Percentiles rank a stretch among this genome's conserved stretches.
phyloP scores from a whole-genome alignment of 306 rosid genomes.

The Sechiopsis laciniata region DNA sequence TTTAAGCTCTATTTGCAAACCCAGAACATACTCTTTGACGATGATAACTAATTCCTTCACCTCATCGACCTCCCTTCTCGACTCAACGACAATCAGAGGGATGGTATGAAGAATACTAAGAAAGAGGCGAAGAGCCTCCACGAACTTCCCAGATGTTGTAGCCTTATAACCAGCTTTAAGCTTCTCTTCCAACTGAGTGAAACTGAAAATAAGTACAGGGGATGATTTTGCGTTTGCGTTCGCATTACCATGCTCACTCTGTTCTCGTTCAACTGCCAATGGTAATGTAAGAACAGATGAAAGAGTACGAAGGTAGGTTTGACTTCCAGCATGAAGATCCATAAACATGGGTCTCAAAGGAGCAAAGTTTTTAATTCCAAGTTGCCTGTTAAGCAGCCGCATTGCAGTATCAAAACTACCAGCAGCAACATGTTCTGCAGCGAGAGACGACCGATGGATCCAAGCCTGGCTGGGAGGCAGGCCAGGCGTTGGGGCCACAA shows the following conservation, averaged over 20 bases:
- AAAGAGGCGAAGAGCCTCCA: slow-evolving; percentile 63
- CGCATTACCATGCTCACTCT: slow-evolving; percentile 57
- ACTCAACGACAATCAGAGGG: slow-evolving; percentile 75
- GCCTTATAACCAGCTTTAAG: slow-evolving; percentile 82
- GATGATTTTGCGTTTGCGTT: slow-evolving; percentile 49
- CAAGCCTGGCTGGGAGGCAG: slow-evolving; percentile 78
- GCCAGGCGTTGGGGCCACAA: slow-evolving; percentile 83
- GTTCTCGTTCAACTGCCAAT: slow-evolving; percentile 73
- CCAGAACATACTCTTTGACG: slow-evolving; percentile 80
- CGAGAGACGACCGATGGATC: slow-evolving; percentile 80
- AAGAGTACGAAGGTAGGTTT: slow-evolving; percentile 62
- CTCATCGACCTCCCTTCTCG: slow-evolving; percentile 92
- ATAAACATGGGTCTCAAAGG: slow-evolving; percentile 67
- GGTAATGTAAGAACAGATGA: slow-evolving; percentile 62
- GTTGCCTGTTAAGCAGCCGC: slow-evolving; percentile 81
- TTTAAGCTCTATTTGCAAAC: slow-evolving; percentile 70
- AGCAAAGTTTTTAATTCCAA: slow-evolving; percentile 65
- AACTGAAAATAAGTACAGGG: slow-evolving; percentile 63
- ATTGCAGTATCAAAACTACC: slow-evolving; percentile 91
- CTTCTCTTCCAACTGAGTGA: slow-evolving; percentile 74
- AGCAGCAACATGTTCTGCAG: slow-evolving; percentile 93
- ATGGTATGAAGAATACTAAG: slow-evolving; percentile 64
- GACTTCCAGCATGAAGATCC: slow-evolving; percentile 71
- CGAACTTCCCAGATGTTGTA: slow-evolving; percentile 68
- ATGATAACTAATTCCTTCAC: slow-evolving; percentile 74